Evolutionary conservation across 169 alveolate species (phyloP), one percentile per base, ranked within the genome.

Genomic region (Eimeria brunetti): DNA sequence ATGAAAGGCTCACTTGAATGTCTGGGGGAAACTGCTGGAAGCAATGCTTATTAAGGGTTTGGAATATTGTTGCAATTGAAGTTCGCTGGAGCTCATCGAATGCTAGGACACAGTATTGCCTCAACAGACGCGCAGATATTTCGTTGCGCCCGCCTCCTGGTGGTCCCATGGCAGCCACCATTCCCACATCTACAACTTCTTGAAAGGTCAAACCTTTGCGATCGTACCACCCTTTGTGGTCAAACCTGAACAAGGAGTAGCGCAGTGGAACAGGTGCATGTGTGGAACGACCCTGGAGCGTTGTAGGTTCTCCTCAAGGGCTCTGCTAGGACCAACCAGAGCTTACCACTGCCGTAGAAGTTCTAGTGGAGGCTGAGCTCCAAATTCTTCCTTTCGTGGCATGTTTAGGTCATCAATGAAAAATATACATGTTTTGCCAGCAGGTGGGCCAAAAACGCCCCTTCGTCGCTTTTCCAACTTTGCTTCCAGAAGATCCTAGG

Each of bases 361-460:
- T 97, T 99, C 99, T 84, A 99, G 96, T 0, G 99, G 99, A 18
- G 99, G 99, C 96, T 99, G 98, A 33, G 99, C 99, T 38, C 99
- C 99, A 75, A 98, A 99, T 33, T 97, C 98, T 95, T 99, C 99
- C 96, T 98, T 98, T 94, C 97, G 97, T 36, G 99, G 99, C 99
- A 98, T 98, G 97, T 98, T 98, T 64, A 99, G 94, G 95, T 99
- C 99, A 96, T 99, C 99, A 76, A 99, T 97, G 96, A 99, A 99
- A 80, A 99, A 97, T 14, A 98, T 97, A 91, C 97, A 97, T 80
- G 97, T 97, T 94, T 98, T 98, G 49, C 98, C 99, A n/a, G 98
- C 97, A 12, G 99, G 98, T 11, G 99, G 99, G 18, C 99, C 99
- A 96, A 96, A 98, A 56, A 98, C 98, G 3, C 99, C 99, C 94